Evolutionary conservation across 306 rosid genomes (phyloP).

Genomic region (Alnus rubra): DNA sequence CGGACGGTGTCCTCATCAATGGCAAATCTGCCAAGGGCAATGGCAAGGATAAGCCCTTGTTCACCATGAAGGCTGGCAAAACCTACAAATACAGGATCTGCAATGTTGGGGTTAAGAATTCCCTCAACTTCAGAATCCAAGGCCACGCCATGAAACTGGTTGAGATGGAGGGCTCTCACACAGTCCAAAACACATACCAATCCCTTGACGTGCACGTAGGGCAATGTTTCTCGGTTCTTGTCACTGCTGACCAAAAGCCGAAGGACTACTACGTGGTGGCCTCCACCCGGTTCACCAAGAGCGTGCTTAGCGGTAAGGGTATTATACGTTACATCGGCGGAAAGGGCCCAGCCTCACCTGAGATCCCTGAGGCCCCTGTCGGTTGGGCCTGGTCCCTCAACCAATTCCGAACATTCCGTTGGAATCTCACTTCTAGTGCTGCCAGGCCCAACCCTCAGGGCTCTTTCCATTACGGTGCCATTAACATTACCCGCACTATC

Average conservation of each 20-base stretch:
- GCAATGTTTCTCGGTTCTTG: constrained; percentile 63
- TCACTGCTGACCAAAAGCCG: constrained; percentile 63
- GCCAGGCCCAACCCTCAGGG: constrained; percentile 98
- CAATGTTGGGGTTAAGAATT: constrained; percentile 67
- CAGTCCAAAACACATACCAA: constrained; percentile 61
- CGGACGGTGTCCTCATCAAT: constrained; percentile 65
- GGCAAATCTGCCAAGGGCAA: constrained; percentile 62
- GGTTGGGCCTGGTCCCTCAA: constrained; percentile 98
- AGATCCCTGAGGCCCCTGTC: constrained; percentile 50
- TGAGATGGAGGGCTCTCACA: constrained; percentile 88
- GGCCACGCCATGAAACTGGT: constrained; percentile 65
- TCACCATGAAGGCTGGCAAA: constrained; percentile 71
- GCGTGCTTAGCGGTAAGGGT: constrained; percentile 39
- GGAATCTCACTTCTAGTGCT: constrained; percentile 92
- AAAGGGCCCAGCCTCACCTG: constrained; percentile 55
- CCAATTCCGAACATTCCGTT: constrained; percentile 74
- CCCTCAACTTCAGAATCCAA: constrained; percentile 79
- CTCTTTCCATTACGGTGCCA: constrained; percentile 71
- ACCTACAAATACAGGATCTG: constrained; percentile 76
- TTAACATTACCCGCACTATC: constrained; percentile 73
- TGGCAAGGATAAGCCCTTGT: constrained; percentile 62
- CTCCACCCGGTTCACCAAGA: constrained; percentile 66
- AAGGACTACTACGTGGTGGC: constrained; percentile 77
- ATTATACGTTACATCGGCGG: constrained; percentile 54
- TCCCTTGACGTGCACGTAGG: constrained; percentile 80